phyloP scores from a whole-genome alignment of 208 protist species.

The Trypanosoma avium region DNA sequence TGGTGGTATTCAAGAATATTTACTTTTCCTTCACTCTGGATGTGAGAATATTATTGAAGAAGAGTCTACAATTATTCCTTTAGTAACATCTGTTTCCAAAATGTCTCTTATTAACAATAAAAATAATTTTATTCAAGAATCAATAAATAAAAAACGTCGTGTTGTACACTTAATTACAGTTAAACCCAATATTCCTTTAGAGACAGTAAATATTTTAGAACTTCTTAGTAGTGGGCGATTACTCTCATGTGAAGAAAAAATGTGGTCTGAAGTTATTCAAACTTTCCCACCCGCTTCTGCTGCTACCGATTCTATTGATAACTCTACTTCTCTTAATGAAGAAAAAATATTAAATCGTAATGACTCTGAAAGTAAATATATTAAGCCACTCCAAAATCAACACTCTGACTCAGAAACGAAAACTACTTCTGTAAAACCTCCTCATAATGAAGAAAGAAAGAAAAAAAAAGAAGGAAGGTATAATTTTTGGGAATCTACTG shows the following conservation, averaged over 20 bases:
- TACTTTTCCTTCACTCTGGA: conserved; percentile 21
- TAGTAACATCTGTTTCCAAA: conserved; percentile 11
- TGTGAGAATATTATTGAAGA: neutral
- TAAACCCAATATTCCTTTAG: conserved; percentile 1
- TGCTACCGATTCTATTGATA: too few species aligned
- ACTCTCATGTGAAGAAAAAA: conserved; percentile 6
- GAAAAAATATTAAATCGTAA: too few species aligned
- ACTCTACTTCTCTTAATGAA: too few species aligned
- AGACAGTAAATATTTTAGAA: neutral
- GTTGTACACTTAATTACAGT: conserved; percentile 5
- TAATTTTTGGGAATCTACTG: conserved; percentile 24
- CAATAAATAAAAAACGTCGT: neutral
- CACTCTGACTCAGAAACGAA: neutral
- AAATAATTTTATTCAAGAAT: neutral
- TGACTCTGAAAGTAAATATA: too few species aligned
- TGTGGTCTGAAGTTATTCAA: conserved; percentile 8
- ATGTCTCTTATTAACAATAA: conserved; percentile 8
- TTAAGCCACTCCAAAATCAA: neutral
- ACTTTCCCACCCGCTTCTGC: neutral
- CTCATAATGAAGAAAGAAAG: neutral
- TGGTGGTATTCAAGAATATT: conserved; percentile 14
- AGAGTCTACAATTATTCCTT: neutral
- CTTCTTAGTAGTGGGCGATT: conserved; percentile 7
- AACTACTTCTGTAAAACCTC: neutral
- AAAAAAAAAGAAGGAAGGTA: neutral